Base-by-base conservation (phyloP, 139 green algal species). In the Spirogloea muscicola region DNA sequence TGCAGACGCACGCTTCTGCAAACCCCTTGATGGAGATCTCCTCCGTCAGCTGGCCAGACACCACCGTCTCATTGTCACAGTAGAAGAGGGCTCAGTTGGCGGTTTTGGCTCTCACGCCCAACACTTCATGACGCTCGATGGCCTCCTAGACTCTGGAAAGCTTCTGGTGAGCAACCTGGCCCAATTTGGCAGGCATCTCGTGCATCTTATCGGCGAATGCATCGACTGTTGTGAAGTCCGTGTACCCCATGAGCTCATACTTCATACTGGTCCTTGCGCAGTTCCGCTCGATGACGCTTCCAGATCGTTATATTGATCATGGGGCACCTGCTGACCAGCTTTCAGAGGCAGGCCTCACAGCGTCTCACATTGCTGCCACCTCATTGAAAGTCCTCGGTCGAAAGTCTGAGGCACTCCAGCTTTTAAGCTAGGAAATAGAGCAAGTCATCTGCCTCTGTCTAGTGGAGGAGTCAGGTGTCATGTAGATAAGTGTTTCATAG, bases 1-100 rank as follows among this genome's bases (percentile, higher is more conserved):
- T 0, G 85, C 92, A 40, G 93, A 98, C 81, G 92, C 92, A 18
- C 87, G 94, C 40, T 99, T 98, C 85, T 98, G 93, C 91, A 99
- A 99, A 86, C 95, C 95, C 4, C 88, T 99, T 40, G 94, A 99
- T 85, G 90, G 79, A 0, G 63, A 83, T 39, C 83, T 98, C 31
- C 85, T 90, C 43, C 77, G 83, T 9, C 74, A 68, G n/a, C 49
- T 92, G 40, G 92, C 88, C 6, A 87, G 79, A 39, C 83, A 98
- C 80, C 94, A 98, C 82, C 70, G 82, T 1, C 87, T 91, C 25
- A 21, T 99, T 83, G 92, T 99, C 78, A 96, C 85, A 21, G 90
- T 98, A 13, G 95, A 99, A 85, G 95, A 99, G 88, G 92, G 91
- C 25, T 84, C 89, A 31, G 93, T 98, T 40, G 95, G 95, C 43